These are phyloP conservation scores for Omphalea diandra DNA, from an alignment of 441 rosid species.

Conservation along the genomic window DNA sequence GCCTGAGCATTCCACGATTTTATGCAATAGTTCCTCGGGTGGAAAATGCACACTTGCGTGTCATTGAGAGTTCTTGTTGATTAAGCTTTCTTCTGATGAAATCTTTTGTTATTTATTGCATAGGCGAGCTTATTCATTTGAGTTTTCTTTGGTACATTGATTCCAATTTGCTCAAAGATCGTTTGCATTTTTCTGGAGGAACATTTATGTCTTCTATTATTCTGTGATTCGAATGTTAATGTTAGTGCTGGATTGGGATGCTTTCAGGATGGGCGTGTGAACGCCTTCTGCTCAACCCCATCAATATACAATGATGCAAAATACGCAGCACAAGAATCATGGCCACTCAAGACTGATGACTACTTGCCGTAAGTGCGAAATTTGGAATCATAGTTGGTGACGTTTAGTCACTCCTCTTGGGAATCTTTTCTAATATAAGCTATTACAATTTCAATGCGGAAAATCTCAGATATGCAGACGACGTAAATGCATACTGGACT, in stretches of 20 bases:
- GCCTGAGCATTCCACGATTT: background rate
- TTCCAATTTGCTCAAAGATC: conserved; percentile 3
- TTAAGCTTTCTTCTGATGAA: background rate
- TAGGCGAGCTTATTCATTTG: background rate
- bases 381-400: background rate
- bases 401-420: background rate
- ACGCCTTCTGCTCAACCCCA: conserved; percentile 93
- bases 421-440: conserved; percentile 10
- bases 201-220: too few species aligned
- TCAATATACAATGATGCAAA: conserved; percentile 96
- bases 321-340: conserved; percentile 59
- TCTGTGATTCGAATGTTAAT: conserved; percentile 20
- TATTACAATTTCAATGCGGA: conserved; percentile 22
- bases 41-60: background rate
- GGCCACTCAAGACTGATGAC: conserved; percentile 90
- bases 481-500: conserved; percentile 90
- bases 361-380: conserved; percentile 80
- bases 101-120: background rate
- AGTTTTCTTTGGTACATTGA: background rate
- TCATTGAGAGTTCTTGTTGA: background rate
- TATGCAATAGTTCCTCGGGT: background rate
- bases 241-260: conserved; percentile 14
- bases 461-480: conserved; percentile 82
- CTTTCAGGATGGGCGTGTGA: conserved; percentile 88
- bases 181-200: too few species aligned